A percentile compares a stretch with the other conserved stretches of the same genome.
Conservation (phyloP, 768 basidiomycete species). For the Steccherinum ochraceum region DNA sequence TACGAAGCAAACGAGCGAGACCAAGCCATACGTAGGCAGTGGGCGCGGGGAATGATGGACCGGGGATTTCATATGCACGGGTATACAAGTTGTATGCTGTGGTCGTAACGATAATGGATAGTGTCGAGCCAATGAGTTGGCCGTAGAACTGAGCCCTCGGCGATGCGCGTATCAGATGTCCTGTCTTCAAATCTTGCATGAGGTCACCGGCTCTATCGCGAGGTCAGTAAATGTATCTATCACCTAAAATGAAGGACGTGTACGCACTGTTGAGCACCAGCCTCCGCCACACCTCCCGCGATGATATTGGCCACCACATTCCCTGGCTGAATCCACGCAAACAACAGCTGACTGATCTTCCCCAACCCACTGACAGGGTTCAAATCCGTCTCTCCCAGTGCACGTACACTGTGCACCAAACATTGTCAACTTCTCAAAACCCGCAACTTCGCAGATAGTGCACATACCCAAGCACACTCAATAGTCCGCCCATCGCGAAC, state of each 20-base stretch:
- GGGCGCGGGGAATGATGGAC: conserved; percentile 93
- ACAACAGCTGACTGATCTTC: conserved; percentile 90
- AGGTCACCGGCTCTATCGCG: conserved; percentile 80
- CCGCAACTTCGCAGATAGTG: neutral
- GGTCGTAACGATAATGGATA: conserved; percentile 85
- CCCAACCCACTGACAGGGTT: conserved; percentile 91
- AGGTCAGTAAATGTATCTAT: neutral
- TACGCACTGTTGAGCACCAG: conserved; percentile 80
- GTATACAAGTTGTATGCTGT: conserved; percentile 86
- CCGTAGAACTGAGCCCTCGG: conserved; percentile 93
- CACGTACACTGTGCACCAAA: conserved; percentile 62
- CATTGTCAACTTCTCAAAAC: too few relatives aligned
- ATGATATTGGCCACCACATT: conserved; percentile 98
- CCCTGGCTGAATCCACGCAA: conserved; percentile 90
- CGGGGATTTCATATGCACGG: conserved; percentile 82
- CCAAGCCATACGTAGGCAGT: conserved; percentile 92
- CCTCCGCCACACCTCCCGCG: conserved; percentile 94
- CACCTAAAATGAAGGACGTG: neutral
- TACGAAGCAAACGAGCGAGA: conserved; percentile 70
- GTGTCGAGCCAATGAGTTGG: conserved; percentile 83
- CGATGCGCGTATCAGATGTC: conserved; percentile 86
- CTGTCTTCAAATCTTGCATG: conserved; percentile 98
- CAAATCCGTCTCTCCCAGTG: conserved; percentile 92
- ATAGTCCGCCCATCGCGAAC: conserved; percentile 71
- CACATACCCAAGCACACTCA: conserved; percentile 82